Conservation (phyloP, 73 alveolate genomes). For the Symbiodinium pilosum region DNA sequence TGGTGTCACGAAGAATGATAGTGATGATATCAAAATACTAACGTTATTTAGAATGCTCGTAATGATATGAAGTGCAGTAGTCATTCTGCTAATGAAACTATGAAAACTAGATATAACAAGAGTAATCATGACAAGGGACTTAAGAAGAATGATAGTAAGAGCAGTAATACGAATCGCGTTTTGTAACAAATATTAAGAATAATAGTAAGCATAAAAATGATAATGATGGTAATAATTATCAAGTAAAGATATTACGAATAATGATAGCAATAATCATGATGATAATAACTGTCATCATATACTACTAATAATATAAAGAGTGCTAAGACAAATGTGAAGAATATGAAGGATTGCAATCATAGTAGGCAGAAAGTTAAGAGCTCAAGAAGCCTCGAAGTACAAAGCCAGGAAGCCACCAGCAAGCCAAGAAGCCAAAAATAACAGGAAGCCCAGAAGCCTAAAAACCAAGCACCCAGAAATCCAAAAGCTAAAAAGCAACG, state of each 20-base stretch:
- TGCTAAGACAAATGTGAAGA: not conserved
- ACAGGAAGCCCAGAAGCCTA: not conserved
- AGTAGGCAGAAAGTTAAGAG: not conserved
- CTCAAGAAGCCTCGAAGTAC: not conserved
- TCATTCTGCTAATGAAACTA: not conserved
- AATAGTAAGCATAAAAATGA: not conserved
- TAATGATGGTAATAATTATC: not conserved
- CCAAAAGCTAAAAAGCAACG: too few species aligned
- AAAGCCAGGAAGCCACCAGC: not conserved
- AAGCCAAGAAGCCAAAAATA: too few species aligned
- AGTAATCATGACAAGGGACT: not conserved
- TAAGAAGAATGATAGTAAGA: not conserved
- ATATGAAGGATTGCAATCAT: not conserved
- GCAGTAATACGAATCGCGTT: not conserved
- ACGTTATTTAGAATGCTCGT: not conserved
- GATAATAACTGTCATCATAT: not conserved
- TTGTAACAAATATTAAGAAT: too few species aligned
- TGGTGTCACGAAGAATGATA: not conserved
- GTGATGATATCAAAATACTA: not conserved
- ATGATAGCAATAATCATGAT: not conserved
- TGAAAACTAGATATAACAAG: not conserved
- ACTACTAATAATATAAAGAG: not conserved
- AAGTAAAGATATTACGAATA: too few species aligned
- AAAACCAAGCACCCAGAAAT: not conserved
- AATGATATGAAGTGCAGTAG: not conserved